Conservation (phyloP, 2,329 filamentous ascomycete genomes). For the Scedosporium aurantiacum region DNA sequence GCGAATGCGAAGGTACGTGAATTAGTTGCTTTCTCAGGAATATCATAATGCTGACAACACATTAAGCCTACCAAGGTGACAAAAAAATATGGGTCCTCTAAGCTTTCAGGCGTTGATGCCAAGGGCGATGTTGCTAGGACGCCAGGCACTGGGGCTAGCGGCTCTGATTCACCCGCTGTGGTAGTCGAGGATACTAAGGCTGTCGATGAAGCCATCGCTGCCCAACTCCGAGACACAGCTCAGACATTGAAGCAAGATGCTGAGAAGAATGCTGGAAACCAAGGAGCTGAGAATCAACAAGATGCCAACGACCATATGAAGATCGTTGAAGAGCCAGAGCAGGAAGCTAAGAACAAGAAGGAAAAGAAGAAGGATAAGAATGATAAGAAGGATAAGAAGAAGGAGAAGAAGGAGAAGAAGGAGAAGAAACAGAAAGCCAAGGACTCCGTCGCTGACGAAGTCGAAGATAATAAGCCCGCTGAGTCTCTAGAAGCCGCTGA, state of each 20-base stretch:
- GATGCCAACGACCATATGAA: background rate
- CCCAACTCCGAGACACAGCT: conserved; percentile 16
- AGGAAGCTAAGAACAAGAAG: background rate
- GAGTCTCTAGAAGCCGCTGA: background rate
- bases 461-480: background rate
- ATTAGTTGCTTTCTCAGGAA: background rate
- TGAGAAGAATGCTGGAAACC: conserved; percentile 5
- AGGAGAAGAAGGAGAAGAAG: conserved; percentile 12
- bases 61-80: background rate
- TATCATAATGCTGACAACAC: background rate
- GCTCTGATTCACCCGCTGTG: conserved; percentile 8
- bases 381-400: conserved; percentile 15
- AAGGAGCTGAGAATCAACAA: conserved; percentile 15
- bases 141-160: background rate
- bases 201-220: conserved; percentile 14
- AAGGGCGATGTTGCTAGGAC: background rate
- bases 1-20: conserved; percentile 15
- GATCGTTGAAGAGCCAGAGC: background rate
- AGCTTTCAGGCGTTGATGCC: no score
- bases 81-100: no score
- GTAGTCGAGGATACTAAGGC: conserved; percentile 8
- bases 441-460: background rate
- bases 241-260: conserved; percentile 9
- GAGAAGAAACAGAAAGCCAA: conserved; percentile 13
- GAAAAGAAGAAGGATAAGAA: conserved; percentile 8